phyloP scores from a whole-genome alignment of 768 basidiomycete genomes.

The Xanthoconium purpureum region DNA sequence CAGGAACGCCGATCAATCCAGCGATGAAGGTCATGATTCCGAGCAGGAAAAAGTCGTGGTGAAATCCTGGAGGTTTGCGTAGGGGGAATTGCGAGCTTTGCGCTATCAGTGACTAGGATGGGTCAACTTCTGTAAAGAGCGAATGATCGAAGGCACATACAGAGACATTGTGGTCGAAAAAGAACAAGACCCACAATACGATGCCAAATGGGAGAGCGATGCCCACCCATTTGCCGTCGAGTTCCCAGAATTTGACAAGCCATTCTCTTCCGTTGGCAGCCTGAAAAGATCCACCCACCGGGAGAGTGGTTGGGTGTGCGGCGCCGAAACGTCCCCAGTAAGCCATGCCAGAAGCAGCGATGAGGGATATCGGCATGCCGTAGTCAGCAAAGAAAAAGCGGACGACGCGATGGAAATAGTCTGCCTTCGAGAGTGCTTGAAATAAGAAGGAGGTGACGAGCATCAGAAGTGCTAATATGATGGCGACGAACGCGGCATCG shows the following conservation, averaged over 20 bases:
- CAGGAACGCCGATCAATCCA: constrained; percentile 81
- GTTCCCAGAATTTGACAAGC: constrained; percentile 87
- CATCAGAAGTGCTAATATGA: constrained; percentile 77
- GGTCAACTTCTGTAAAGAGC: background rate
- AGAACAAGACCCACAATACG: constrained; percentile 86
- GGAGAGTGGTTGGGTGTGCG: constrained; percentile 62
- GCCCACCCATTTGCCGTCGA: constrained; percentile 86
- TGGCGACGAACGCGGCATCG: constrained; percentile 56
- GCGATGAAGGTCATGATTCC: constrained; percentile 89
- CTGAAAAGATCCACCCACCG: constrained; percentile 64
- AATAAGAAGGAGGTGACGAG: constrained; percentile 73
- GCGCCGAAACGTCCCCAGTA: constrained; percentile 81
- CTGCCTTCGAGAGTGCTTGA: constrained; percentile 56
- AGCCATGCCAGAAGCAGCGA: constrained; percentile 72
- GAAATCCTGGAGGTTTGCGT: constrained; percentile 85
- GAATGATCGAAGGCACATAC: constrained; percentile 36
- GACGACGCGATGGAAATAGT: constrained; percentile 70
- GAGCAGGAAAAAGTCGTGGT: constrained; percentile 87
- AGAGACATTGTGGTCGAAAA: constrained; percentile 94
- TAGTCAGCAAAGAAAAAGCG: constrained; percentile 81
- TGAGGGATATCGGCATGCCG: constrained; percentile 84
- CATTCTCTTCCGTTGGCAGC: constrained; percentile 72
- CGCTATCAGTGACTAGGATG: constrained; percentile 77
- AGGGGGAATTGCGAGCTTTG: constrained; percentile 88
- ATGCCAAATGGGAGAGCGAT: constrained; percentile 88